Conservation (phyloP, 2,329 filamentous ascomycete genomes). For the Talaromyces albobiverticillius region DNA sequence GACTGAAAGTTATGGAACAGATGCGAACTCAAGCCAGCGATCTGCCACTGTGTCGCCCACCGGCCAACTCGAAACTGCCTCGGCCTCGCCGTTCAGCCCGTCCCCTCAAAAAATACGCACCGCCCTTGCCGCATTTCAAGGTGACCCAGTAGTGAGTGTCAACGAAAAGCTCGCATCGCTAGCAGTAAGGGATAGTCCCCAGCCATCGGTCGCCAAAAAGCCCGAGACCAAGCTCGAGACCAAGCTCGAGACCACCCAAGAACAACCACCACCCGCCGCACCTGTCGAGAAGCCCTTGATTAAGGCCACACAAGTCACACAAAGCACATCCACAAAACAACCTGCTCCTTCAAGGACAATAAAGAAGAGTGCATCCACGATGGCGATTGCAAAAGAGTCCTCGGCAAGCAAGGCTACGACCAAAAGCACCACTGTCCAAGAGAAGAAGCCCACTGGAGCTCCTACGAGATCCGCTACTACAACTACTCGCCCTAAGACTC, state of each 20-base stretch:
- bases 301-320: conserved; percentile 12
- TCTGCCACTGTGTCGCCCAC: conserved; percentile 13
- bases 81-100: conserved; percentile 24
- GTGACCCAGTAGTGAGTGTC: conserved; percentile 18
- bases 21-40: conserved; percentile 27
- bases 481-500: conserved; percentile 19
- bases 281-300: conserved; percentile 7
- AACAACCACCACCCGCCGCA: background rate
- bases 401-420: conserved; percentile 19
- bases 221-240: too few species aligned
- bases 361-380: conserved; percentile 31
- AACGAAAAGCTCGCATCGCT: conserved; percentile 8
- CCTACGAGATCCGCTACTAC: conserved; percentile 22
- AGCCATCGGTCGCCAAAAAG: background rate
- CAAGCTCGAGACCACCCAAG: background rate
- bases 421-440: conserved; percentile 20
- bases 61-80: conserved; percentile 11
- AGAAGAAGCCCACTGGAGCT: conserved; percentile 22
- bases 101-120: conserved; percentile 26
- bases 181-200: conserved; percentile 6
- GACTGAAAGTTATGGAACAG: conserved; percentile 33
- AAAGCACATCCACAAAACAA: conserved; percentile 19
- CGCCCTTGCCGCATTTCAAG: conserved; percentile 19
- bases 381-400: conserved; percentile 26
- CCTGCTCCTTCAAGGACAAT: conserved; percentile 22